Percentiles rank a stretch among this genome's conserved stretches.
These are phyloP conservation scores for Sinapis alba DNA, from an alignment of 441 rosid genomes.

Conservation along the genomic window DNA sequence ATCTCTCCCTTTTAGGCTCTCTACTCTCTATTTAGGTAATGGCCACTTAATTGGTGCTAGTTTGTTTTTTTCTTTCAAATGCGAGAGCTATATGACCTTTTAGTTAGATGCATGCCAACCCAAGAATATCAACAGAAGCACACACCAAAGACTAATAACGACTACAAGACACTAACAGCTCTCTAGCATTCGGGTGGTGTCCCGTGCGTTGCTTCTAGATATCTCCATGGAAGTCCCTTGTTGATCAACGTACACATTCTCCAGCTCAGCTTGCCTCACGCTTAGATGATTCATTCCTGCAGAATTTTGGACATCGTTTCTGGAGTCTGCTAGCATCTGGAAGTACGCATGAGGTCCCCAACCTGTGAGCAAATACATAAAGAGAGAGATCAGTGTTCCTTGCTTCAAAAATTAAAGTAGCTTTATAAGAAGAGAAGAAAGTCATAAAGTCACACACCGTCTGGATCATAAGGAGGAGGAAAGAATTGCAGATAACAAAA, in stretches of 20 bases:
- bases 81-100: background rate
- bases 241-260: conserved; percentile 54
- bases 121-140: background rate
- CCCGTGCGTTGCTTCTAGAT: conserved; percentile 38
- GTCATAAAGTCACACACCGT: conserved; percentile 49
- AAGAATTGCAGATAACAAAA: conserved; percentile 91
- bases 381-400: background rate
- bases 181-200: conserved; percentile 42
- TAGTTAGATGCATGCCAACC: background rate
- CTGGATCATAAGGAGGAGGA: conserved; percentile 75
- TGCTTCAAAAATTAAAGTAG: background rate
- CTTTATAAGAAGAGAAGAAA: conserved; percentile 4
- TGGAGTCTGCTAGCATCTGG: conserved; percentile 75
- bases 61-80: background rate
- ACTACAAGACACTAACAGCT: conserved; percentile 14
- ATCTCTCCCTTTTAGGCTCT: background rate
- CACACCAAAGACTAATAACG: background rate
- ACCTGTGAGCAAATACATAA: conserved; percentile 48
- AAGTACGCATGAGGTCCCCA: conserved; percentile 98
- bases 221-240: conserved; percentile 41
- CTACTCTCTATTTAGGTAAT: background rate
- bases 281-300: conserved; percentile 37
- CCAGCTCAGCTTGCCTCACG: conserved; percentile 51
- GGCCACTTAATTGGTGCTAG: background rate
- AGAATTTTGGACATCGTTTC: conserved; percentile 41